phyloP scores from a whole-genome alignment of 805 yeast species.

The Cyberlindnera samutprakarnensis region DNA sequence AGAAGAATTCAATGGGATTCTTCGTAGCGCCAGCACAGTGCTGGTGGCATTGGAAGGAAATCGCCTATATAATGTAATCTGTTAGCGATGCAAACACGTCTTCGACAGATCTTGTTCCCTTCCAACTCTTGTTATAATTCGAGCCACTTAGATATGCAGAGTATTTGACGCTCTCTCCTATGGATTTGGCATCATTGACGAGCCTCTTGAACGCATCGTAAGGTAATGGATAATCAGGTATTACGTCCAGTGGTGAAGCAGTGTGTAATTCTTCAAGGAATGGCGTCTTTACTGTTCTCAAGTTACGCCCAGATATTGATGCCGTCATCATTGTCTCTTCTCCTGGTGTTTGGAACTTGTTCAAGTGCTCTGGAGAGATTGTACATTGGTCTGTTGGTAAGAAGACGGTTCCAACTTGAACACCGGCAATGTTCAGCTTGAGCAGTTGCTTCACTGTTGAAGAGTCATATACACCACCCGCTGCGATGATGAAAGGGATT shows the following conservation, averaged over 20 bases:
- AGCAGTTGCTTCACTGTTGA: constrained; percentile 25
- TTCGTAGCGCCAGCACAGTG: no score
- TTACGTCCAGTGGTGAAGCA: constrained; percentile 1
- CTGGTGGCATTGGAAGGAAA: no score
- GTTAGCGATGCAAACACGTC: constrained; percentile 7
- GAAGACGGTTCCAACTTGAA: constrained; percentile 50
- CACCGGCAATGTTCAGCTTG: constrained; percentile 40
- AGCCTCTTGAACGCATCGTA: constrained; percentile 18
- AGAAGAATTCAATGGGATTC: no score
- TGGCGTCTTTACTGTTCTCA: constrained; percentile 18
- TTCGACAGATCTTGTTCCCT: constrained; percentile 10
- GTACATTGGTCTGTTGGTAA: constrained; percentile 21
- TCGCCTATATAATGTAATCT: no score
- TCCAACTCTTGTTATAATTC: constrained; percentile 11
- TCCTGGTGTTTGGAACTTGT: constrained; percentile 10
- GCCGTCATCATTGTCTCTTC: constrained; percentile 24
- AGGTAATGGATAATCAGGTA: constrained; percentile 22
- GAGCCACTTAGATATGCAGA: constrained; percentile 14
- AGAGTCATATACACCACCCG: constrained; percentile 45
- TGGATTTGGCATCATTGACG: constrained; percentile 4
- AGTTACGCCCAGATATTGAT: constrained; percentile 19
- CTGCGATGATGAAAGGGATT: constrained; percentile 33
- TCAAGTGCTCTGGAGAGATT: constrained; percentile 12
- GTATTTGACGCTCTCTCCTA: constrained; percentile 2
- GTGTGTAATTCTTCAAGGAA: constrained; percentile 15